Evolutionary conservation across 2,329 filamentous ascomycete genomes (phyloP), one percentile per base, ranked within the genome.

Genomic region (Colletotrichum zoysiae): DNA sequence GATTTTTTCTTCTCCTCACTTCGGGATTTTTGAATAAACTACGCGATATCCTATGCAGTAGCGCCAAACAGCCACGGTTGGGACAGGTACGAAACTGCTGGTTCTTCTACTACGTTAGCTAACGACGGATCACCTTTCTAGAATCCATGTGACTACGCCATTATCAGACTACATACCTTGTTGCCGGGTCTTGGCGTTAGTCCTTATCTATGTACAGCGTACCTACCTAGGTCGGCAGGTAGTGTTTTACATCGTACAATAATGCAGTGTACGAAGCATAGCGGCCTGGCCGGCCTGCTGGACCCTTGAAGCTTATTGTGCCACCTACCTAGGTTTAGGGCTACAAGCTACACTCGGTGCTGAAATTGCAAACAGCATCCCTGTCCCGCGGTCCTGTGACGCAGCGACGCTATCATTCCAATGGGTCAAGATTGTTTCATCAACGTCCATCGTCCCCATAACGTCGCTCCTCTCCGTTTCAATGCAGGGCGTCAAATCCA

Each of bases 401-500:
- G n/a, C n/a, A n/a, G n/a, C n/a, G n/a, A n/a, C 20, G 8, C 44
- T 30, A 60, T 59, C 42, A 44, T 44, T 56, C 67, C 61, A 48
- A 70, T 70, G 62, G 14, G 35, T 26, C 40, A 38, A n/a, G 33
- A 26, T 26, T 23, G 23, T 30, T 66, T 44, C 55, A 57, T 38
- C 55, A 40, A 16, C 42, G n/a, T 62, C 3, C 55, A 57, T 23
- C 64, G 26, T 57, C 4, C 44, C 40, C 33, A 26, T 35, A 18
- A 11, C 33, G 35, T 18, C 53, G 18, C 20, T 38, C 33, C 2
- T 67, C 63, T 57, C 20, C 26, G 61, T 57, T n/a, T 26, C 6
- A 61, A 2, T 66, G 62, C 62, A 60, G 55, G 14, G 44, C 56
- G 35, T 26, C 64, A 67, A 42, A 64, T 44, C 40, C 53, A 38